phyloP scores from a whole-genome alignment of 805 yeast genomes.

The Nakazawaea laoshanensis region DNA sequence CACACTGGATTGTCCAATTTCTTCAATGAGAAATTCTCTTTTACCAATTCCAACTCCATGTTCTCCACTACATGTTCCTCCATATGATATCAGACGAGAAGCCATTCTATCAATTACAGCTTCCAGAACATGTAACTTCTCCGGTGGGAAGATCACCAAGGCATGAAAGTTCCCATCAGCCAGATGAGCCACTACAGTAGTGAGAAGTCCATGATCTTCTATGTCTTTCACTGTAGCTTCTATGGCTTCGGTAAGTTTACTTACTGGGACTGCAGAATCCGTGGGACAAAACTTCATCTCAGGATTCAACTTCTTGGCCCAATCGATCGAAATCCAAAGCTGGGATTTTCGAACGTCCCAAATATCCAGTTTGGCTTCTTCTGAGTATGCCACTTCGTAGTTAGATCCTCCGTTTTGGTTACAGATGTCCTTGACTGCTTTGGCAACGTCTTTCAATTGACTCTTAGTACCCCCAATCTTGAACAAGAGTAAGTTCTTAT shows the following conservation, averaged over 20 bases:
- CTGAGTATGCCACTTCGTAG: slow-evolving; percentile 56
- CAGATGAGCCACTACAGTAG: slow-evolving; percentile 69
- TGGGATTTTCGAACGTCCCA: slow-evolving; percentile 75
- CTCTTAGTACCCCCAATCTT: slow-evolving; percentile 49
- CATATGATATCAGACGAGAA: slow-evolving; percentile 53
- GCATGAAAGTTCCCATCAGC: slow-evolving; percentile 83
- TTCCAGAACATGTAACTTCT: slow-evolving; percentile 37
- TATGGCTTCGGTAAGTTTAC: slow-evolving; percentile 55
- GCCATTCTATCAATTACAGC: slow-evolving; percentile 54
- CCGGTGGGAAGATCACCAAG: slow-evolving; percentile 48
- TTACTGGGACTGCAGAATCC: slow-evolving; percentile 78
- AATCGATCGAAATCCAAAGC: slow-evolving; percentile 57
- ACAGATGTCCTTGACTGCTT: slow-evolving; percentile 42
- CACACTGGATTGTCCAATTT: slow-evolving; percentile 61
- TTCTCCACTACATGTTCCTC: slow-evolving; percentile 84
- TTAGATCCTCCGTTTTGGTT: slow-evolving; percentile 41
- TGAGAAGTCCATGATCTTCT: slow-evolving; percentile 38
- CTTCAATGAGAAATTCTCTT: slow-evolving; percentile 48
- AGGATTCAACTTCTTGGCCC: slow-evolving; percentile 44
- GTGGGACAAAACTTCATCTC: slow-evolving; percentile 56
- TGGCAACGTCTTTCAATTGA: slow-evolving; percentile 30
- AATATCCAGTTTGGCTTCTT: slow-evolving; percentile 55
- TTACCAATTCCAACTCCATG: slow-evolving; percentile 84
- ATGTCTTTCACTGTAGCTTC: slow-evolving; percentile 53
- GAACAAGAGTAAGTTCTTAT: slow-evolving; percentile 36